Evolutionary conservation across 495 filamentous ascomycete species (phyloP).

Genomic region (Annulohypoxylon maeteangense): DNA sequence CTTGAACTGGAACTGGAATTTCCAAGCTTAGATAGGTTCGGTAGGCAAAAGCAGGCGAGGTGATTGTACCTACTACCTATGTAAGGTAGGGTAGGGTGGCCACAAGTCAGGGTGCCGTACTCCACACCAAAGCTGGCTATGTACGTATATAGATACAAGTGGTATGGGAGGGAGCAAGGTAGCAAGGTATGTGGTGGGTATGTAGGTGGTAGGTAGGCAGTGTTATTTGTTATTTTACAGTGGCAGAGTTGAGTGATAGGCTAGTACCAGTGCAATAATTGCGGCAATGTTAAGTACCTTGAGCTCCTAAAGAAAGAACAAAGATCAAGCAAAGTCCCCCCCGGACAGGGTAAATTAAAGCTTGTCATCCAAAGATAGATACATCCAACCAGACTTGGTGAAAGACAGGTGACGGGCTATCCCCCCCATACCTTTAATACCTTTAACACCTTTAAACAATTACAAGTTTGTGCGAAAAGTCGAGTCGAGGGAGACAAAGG

Average conservation of each 20-base stretch:
- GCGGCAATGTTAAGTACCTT: slow-evolving; percentile 22
- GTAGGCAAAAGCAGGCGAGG: slow-evolving; percentile 16
- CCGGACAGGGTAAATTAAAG: slow-evolving; percentile 37
- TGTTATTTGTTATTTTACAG: slow-evolving; percentile 2
- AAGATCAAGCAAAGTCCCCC: neutral
- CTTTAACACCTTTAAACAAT: neutral
- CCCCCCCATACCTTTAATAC: slow-evolving; percentile 5
- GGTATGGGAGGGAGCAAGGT: neutral
- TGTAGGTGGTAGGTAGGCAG: neutral
- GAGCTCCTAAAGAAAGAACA: slow-evolving; percentile 31
- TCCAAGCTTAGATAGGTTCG: slow-evolving; percentile 34
- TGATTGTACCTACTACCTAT: neutral
- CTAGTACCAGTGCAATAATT: slow-evolving; percentile 6
- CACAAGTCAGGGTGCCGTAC: slow-evolving; percentile 21
- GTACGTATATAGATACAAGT: slow-evolving; percentile 1
- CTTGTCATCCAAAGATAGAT: slow-evolving; percentile 31
- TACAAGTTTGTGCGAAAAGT: slow-evolving; percentile 28
- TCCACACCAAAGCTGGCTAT: slow-evolving; percentile 23
- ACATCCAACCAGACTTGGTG: slow-evolving; percentile 16
- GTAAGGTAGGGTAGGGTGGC: slow-evolving; percentile 21
- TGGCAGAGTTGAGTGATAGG: too few species aligned
- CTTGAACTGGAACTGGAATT: slow-evolving; percentile 15
- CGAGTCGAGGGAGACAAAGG: slow-evolving; percentile 39
- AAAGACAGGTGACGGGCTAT: slow-evolving; percentile 20
- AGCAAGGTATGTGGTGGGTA: neutral